Base-by-base conservation (phyloP, 78 protist genomes). In the Dictyostelium firmibasis region DNA sequence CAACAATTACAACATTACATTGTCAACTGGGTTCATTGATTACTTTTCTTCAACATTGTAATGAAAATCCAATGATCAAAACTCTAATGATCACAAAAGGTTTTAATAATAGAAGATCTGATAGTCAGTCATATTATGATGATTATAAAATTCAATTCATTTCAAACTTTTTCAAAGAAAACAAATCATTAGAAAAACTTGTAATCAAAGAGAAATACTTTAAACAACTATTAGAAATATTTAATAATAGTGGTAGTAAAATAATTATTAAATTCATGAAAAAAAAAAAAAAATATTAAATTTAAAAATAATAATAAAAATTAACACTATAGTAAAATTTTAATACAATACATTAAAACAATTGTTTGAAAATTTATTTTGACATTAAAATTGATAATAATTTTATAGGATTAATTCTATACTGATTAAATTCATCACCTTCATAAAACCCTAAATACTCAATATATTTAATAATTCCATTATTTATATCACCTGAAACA, bases 401-500 rank as follows among this genome's bases (percentile, higher is more conserved):
- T n/a, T 43, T 44, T 14, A 89, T 78, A 4, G 94, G 94, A 69
- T 89, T 53, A 4, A 89, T 69, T 50, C 94, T 64, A 81, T 89
- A 89, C 33, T 27, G 50, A 81, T 89, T 89, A 5, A 8, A 31
- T 36, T 89, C 94, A 70, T 78, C 87, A 50, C 94, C 94, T 81
- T 89, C 88, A 81, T 89, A 89, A 85, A 89, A 89, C 33, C 94
- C 94, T 11, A 89, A 13, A 18, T 4, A 5, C n/a, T 78, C 81
- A 9, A 89, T 89, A 89, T 41, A 89, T n/a, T 81, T 33, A 2
- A 89, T 69, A 7, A 89, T 89, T 7, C 94, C 94, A 23, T n/a
- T 20, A 10, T 69, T 27, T 3, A 0, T 5, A 47, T 75, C 82
- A 18, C 94, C 94, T 6, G 77, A 69, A 0, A 89, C 33, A 7